Evolutionary conservation across 192 early-diverging fungal species (phyloP).

Genomic region (Gonapodya prolifera): DNA sequence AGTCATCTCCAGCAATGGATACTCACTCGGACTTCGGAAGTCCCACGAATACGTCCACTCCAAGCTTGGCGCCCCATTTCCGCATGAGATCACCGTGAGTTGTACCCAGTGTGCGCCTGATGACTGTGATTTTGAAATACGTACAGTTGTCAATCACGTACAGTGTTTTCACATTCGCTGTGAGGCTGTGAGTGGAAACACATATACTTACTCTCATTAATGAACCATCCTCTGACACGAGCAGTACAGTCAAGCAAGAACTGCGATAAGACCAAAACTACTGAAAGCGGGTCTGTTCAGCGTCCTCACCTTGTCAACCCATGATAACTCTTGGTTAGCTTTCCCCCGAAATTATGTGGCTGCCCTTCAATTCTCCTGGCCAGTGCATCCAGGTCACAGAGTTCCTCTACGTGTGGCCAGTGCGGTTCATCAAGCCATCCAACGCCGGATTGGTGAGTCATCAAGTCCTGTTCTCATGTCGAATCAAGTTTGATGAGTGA

Average conservation of each 20-base stretch:
- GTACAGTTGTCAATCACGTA: no score
- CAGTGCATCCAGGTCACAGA: neutral
- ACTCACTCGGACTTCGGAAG: constrained; percentile 1
- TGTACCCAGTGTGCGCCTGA: neutral
- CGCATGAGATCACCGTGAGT: constrained; percentile 1
- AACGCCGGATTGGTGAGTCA: neutral
- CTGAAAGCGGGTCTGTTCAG: neutral
- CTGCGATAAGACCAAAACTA: neutral
- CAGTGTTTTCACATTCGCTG: neutral
- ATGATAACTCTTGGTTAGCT: constrained; percentile 1
- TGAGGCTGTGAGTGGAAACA: neutral
- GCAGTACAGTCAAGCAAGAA: no score
- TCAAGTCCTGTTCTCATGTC: neutral
- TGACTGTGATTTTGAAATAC: neutral
- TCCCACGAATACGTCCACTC: neutral
- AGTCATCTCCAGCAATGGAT: neutral
- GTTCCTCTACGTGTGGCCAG: constrained; percentile 5
- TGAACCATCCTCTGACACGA: neutral
- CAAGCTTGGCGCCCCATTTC: neutral
- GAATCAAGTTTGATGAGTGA: neutral
- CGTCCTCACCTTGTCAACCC: neutral
- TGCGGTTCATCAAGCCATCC: constrained; percentile 2
- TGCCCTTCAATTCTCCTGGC: neutral
- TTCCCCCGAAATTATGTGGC: constrained; percentile 1
- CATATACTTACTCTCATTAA: neutral